phyloP scores from a whole-genome alignment of 2,329 filamentous ascomycete genomes.

The Xylaria sp. region DNA sequence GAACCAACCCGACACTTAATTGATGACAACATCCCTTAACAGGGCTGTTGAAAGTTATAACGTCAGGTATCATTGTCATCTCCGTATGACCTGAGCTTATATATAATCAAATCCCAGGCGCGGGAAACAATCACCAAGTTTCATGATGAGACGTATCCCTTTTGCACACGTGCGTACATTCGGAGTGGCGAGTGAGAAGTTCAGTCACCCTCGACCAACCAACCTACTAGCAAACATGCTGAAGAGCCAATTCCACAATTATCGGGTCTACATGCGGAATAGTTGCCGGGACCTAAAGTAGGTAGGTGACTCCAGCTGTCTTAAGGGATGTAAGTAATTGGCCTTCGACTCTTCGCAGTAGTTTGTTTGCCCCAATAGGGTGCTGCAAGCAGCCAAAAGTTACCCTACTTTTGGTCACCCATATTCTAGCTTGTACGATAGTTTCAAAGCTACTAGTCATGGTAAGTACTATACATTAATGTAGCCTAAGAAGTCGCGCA shows the following conservation, averaged over 20 bases:
- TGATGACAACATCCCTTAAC: constrained; percentile 10
- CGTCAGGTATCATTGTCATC: not conserved
- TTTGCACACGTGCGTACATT: not conserved
- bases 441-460: not conserved
- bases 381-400: not conserved
- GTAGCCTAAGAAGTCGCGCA: constrained; percentile 4
- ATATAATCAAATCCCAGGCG: not conserved
- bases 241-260: not conserved
- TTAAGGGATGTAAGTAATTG: not conserved
- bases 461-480: not conserved
- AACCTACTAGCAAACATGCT: not conserved
- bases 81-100: not conserved
- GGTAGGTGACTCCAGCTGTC: not conserved
- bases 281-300: not conserved
- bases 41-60: not conserved
- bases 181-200: not conserved
- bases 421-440: not conserved
- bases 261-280: not conserved
- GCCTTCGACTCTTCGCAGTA: not conserved
- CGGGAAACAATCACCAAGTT: too few species aligned
- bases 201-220: not conserved
- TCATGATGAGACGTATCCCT: not conserved
- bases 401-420: not conserved
- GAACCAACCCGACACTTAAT: not conserved
- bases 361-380: not conserved